Evolutionary conservation across 805 yeast species (phyloP).

Genomic region (Saturnispora bothae): DNA sequence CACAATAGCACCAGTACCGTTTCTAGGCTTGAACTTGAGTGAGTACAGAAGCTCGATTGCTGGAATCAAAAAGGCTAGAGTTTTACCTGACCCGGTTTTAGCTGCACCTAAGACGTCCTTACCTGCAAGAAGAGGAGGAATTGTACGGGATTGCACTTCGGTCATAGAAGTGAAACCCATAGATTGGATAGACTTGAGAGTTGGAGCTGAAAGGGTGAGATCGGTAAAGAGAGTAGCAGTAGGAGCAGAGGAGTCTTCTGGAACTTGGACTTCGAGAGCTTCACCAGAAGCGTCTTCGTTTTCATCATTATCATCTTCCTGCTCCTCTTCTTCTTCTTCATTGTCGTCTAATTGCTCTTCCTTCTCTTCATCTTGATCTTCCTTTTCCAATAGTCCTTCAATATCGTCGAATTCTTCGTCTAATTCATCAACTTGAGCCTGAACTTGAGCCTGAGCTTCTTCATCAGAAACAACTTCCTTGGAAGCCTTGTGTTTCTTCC

Average conservation of each 20-base stretch:
- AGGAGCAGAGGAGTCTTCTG: slow-evolving; percentile 1
- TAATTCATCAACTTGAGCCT: slow-evolving; percentile 38
- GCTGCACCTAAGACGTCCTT: slow-evolving; percentile 99
- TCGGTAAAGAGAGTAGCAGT: slow-evolving; percentile 31
- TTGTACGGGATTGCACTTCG: slow-evolving; percentile 87
- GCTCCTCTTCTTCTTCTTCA: slow-evolving; percentile 19
- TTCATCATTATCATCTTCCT: slow-evolving; percentile 23
- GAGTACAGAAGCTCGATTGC: slow-evolving; percentile 89
- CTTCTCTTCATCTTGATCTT: slow-evolving; percentile 21
- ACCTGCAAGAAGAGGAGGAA: slow-evolving; percentile 94
- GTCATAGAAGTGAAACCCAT: slow-evolving; percentile 95
- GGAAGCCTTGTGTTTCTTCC: too few species aligned
- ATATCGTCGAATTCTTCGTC: slow-evolving; percentile 52
- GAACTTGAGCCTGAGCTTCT: too few species aligned
- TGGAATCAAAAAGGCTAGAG: slow-evolving; percentile 89
- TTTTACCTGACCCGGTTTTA: slow-evolving; percentile 97
- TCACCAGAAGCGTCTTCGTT: slow-evolving; percentile 3
- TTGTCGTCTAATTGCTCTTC: slow-evolving; percentile 15
- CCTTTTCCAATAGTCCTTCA: slow-evolving; percentile 33
- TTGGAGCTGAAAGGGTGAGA: slow-evolving; percentile 67
- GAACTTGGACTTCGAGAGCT: slow-evolving; percentile 13
- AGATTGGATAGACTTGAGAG: slow-evolving; percentile 65
- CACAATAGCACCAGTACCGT: slow-evolving; percentile 94
- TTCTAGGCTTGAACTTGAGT: slow-evolving; percentile 90
- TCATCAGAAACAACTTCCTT: not conserved